Evolutionary conservation across 1,284 basidiomycete species (phyloP).

Genomic region (Butyriboletus appendiculatus): DNA sequence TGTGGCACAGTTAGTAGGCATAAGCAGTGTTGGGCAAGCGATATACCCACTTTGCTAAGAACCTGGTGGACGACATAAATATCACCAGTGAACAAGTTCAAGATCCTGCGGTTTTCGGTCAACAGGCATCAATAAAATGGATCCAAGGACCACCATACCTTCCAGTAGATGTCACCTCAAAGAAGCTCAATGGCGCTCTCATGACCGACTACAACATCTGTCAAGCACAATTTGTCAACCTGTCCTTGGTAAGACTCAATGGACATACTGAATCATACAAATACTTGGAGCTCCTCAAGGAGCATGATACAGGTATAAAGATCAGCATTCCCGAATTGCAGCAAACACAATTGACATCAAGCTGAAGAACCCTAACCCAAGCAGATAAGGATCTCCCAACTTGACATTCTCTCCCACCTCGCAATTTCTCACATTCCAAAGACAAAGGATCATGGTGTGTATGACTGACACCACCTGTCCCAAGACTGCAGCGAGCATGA

Average conservation of each 20-base stretch:
- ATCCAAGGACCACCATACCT: constrained; percentile 44
- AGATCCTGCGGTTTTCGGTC: constrained; percentile 47
- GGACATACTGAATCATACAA: constrained; percentile 74
- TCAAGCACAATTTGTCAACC: constrained; percentile 2
- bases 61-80: constrained; percentile 90
- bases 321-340: constrained; percentile 63
- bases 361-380: constrained; percentile 64
- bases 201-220: constrained; percentile 81
- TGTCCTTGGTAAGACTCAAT: neutral
- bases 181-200: constrained; percentile 84
- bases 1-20: neutral
- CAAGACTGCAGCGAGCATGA: constrained; percentile 58
- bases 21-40: neutral
- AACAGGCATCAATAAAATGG: neutral
- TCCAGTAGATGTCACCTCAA: constrained; percentile 82
- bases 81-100: constrained; percentile 95
- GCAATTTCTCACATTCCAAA: constrained; percentile 82
- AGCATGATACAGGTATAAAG: constrained; percentile 81
- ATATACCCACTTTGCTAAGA: constrained; percentile 57
- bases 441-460: constrained; percentile 71
- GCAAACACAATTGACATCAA: constrained; percentile 55
- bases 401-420: constrained; percentile 58
- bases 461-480: constrained; percentile 58
- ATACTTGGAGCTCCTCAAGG: constrained; percentile 70
- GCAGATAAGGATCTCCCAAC: constrained; percentile 53